phyloP scores from a whole-genome alignment of 371 early-diverging fungal genomes.

The Parasitella parasitica region DNA sequence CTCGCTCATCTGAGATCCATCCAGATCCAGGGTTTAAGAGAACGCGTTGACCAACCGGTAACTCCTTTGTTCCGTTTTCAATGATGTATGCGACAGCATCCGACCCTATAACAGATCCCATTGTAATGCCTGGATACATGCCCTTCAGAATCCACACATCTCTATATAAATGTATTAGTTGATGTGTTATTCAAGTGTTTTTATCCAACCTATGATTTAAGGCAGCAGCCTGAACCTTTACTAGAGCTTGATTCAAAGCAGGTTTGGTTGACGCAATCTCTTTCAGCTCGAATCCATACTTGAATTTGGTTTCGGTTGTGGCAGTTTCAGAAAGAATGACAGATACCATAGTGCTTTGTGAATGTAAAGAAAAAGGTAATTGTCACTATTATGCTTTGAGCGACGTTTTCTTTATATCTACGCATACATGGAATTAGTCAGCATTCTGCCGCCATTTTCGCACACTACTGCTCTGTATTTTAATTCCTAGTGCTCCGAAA shows the following conservation, averaged over 20 bases:
- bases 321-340: slow-evolving; percentile 16
- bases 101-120: slow-evolving; percentile 56
- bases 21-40: slow-evolving; percentile 55
- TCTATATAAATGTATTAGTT: slow-evolving; percentile 5
- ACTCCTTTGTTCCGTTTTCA: neutral
- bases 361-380: neutral
- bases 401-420: neutral
- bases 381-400: neutral
- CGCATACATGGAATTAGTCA: neutral
- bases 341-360: slow-evolving; percentile 22
- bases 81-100: slow-evolving; percentile 62
- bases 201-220: slow-evolving; percentile 63
- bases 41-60: slow-evolving; percentile 38
- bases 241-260: slow-evolving; percentile 38
- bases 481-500: neutral
- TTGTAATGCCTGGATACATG: slow-evolving; percentile 40
- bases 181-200: neutral
- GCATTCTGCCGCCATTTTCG: neutral
- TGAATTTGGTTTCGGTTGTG: slow-evolving; percentile 15
- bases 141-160: slow-evolving; percentile 69
- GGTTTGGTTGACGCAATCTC: neutral
- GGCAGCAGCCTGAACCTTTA: slow-evolving; percentile 65
- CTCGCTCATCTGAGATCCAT: slow-evolving; percentile 56
- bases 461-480: slow-evolving; percentile 5
- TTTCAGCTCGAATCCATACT: slow-evolving; percentile 31